These are phyloP conservation scores for Trichoderma afroharzianum DNA, from an alignment of 2,329 filamentous ascomycete genomes.

Conservation along the genomic window DNA sequence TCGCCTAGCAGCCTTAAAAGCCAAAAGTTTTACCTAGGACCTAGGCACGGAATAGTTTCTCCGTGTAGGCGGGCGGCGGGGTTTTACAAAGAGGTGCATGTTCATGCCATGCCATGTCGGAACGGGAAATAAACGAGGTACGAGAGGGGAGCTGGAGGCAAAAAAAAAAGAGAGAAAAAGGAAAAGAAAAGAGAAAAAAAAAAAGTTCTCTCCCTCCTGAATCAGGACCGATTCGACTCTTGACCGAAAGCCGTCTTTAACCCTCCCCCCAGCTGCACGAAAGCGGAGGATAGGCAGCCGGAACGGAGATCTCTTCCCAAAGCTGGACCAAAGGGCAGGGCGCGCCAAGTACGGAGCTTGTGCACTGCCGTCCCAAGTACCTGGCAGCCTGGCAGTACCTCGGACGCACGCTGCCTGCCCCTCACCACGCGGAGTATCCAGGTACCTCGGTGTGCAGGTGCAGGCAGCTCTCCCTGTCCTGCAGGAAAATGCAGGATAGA, in stretches of 20 bases:
- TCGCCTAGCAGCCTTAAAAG: conserved; percentile 3
- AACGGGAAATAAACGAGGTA: neutral
- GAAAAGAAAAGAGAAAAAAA: neutral
- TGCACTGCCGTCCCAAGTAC: conserved; percentile 4
- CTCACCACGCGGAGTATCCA: neutral
- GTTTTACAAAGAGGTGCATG: neutral
- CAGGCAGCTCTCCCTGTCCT: neutral
- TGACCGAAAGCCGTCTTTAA: conserved; percentile 2
- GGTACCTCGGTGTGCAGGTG: neutral
- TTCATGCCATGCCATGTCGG: neutral
- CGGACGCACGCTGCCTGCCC: neutral
- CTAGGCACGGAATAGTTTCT: conserved; percentile 4
- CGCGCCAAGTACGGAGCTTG: neutral
- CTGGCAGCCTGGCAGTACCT: neutral
- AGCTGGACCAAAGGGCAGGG: neutral
- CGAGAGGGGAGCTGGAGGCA: neutral
- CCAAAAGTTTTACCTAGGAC: neutral
- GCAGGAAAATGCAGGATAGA: neutral
- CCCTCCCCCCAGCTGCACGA: conserved; percentile 2
- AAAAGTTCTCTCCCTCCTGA: conserved; percentile 1
- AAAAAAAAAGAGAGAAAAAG: neutral
- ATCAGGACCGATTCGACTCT: conserved; percentile 4
- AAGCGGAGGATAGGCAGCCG: conserved; percentile 12
- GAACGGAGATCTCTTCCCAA: conserved; percentile 13
- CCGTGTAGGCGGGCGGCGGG: neutral